Evolutionary conservation across 495 filamentous ascomycete species (phyloP).

Genomic region (Coniosporium apollinis): DNA sequence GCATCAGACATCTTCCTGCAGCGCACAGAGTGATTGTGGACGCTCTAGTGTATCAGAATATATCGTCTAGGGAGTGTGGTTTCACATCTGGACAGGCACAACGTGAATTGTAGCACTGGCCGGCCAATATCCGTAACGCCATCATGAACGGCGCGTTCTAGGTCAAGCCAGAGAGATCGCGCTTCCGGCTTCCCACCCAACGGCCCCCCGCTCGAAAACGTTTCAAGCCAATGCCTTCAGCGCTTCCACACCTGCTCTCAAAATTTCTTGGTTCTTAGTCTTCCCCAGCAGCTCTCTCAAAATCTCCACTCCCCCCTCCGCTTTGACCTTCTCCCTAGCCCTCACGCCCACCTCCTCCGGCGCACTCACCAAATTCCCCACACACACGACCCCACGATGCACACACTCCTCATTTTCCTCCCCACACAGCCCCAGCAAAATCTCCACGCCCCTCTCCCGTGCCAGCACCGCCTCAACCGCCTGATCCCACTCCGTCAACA

Average conservation of each 20-base stretch:
- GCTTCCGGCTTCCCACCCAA: no score
- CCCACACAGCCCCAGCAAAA: conserved; percentile 53
- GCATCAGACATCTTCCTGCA: no score
- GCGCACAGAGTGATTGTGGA: no score
- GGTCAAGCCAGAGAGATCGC: no score
- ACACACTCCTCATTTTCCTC: conserved; percentile 61
- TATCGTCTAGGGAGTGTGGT: no score
- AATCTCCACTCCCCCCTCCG: conserved; percentile 17
- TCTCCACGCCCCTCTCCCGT: conserved; percentile 48
- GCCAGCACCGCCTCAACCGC: conserved; percentile 52
- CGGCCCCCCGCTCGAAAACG: no score
- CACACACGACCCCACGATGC: conserved; percentile 62
- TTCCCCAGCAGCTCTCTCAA: conserved; percentile 14
- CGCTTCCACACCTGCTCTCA: not conserved
- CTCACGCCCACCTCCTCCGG: conserved; percentile 33
- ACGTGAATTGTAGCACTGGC: no score
- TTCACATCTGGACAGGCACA: no score
- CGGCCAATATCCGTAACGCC: no score
- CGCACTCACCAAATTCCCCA: conserved; percentile 42
- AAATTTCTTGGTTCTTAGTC: not conserved
- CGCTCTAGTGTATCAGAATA: no score
- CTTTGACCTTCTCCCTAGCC: conserved; percentile 26
- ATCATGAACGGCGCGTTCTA: no score
- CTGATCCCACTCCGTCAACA: conserved; percentile 59
- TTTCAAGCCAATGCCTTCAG: no score